Percentiles rank a stretch among this genome's conserved stretches.
These are phyloP conservation scores for Fomitopsis pinicola DNA, from an alignment of 1,284 basidiomycete genomes.

Conservation along the genomic window DNA sequence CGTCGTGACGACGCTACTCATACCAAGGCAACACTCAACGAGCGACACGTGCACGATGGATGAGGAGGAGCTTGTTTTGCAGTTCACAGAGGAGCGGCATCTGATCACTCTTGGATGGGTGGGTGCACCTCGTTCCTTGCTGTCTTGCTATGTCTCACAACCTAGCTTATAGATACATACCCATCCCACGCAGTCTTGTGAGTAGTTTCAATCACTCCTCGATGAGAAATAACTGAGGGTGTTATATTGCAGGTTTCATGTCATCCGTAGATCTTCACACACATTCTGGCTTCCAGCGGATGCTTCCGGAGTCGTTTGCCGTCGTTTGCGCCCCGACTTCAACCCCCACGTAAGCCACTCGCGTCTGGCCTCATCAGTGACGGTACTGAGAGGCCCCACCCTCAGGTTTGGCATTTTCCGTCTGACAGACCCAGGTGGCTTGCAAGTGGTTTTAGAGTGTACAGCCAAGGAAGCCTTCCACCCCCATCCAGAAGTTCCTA, in stretches of 20 bases:
- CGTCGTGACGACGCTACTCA: slow-evolving; percentile 68
- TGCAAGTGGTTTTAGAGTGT: slow-evolving; percentile 68
- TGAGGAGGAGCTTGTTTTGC: slow-evolving; percentile 81
- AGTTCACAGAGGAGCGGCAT: slow-evolving; percentile 73
- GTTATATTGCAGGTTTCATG: slow-evolving; percentile 66
- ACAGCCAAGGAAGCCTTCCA: slow-evolving; percentile 74
- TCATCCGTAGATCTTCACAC: slow-evolving; percentile 88
- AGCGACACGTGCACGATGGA: slow-evolving; percentile 87
- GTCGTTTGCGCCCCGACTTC: slow-evolving; percentile 85
- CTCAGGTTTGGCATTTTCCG: slow-evolving; percentile 81
- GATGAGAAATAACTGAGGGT: not conserved
- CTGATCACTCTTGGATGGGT: slow-evolving; percentile 90
- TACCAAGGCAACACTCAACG: slow-evolving; percentile 82
- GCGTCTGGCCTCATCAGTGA: not conserved
- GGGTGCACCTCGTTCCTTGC: slow-evolving; percentile 25
- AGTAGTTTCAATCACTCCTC: slow-evolving; percentile 19
- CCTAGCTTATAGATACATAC: slow-evolving; percentile 73
- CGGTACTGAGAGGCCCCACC: not conserved
- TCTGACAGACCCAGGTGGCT: slow-evolving; percentile 79
- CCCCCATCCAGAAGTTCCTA: slow-evolving; percentile 74
- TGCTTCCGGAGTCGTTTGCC: slow-evolving; percentile 87
- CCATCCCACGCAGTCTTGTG: slow-evolving; percentile 85
- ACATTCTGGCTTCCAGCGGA: slow-evolving; percentile 81
- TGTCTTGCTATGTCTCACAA: not conserved
- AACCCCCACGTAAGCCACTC: slow-evolving; percentile 58